A percentile compares a stretch with the other conserved stretches of the same genome.
phyloP scores from a whole-genome alignment of 805 yeast genomes.

The Candida ponderosae region DNA sequence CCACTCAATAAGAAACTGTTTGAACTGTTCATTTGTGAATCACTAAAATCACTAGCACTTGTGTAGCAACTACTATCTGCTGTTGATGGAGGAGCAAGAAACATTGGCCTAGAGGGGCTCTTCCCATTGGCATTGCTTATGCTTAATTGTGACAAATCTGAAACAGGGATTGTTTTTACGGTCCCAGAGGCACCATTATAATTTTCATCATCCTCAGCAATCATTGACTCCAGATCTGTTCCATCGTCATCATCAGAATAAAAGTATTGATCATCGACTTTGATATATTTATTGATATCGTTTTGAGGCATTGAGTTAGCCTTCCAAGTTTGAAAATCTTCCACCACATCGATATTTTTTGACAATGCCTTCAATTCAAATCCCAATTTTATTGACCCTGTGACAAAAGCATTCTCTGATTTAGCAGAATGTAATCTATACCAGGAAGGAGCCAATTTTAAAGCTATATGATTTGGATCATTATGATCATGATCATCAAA shows the following conservation, averaged over 20 bases:
- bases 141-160: neutral
- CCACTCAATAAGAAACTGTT: neutral
- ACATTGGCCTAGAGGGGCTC: neutral
- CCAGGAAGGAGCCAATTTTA: slow-evolving; percentile 29
- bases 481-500: slow-evolving; percentile 2
- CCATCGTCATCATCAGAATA: slow-evolving; percentile 15
- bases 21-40: neutral
- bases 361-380: slow-evolving; percentile 26
- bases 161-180: too few species aligned
- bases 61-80: neutral
- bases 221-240: slow-evolving; percentile 17
- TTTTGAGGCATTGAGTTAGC: slow-evolving; percentile 1
- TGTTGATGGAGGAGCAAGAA: neutral
- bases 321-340: slow-evolving; percentile 13
- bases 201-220: slow-evolving; percentile 6
- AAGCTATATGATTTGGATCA: neutral
- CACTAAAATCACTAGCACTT: neutral
- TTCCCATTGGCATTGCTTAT: neutral
- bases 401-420: slow-evolving; percentile 32
- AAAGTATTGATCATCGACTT: slow-evolving; percentile 16
- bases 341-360: slow-evolving; percentile 10
- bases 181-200: neutral
- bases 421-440: slow-evolving; percentile 33
- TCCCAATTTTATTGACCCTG: slow-evolving; percentile 38
- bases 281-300: slow-evolving; percentile 1